Evolutionary conservation across 805 yeast species (phyloP).

Genomic region (Clavispora phyllophila): DNA sequence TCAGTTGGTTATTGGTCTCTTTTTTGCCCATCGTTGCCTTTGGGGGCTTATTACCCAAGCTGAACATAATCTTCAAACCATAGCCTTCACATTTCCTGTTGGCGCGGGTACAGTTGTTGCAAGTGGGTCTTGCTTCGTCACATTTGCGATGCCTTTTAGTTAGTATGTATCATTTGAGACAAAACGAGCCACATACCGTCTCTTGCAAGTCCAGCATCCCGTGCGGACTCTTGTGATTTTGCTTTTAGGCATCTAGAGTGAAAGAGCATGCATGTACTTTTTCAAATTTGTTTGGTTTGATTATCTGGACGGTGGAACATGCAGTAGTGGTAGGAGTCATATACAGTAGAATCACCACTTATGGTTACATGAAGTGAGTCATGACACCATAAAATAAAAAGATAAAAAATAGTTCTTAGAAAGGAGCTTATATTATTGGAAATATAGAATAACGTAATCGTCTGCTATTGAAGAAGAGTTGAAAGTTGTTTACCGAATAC

Average conservation of each 20-base stretch:
- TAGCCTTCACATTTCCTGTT: conserved; percentile 49
- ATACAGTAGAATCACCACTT: not conserved
- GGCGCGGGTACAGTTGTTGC: conserved; percentile 42
- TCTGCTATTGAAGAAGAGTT: too few relatives aligned
- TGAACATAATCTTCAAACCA: conserved; percentile 43
- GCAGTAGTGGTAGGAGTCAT: not conserved
- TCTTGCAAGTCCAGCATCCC: conserved; percentile 57
- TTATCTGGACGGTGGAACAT: not conserved
- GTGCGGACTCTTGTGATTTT: conserved; percentile 39
- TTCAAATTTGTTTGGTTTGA: not conserved
- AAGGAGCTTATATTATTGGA: too few relatives aligned
- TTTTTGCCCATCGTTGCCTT: not conserved
- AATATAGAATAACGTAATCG: too few relatives aligned
- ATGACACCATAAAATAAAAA: too few relatives aligned
- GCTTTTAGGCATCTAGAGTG: not conserved
- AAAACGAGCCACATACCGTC: conserved; percentile 27
- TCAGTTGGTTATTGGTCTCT: not conserved
- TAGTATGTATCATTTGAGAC: conserved; percentile 1
- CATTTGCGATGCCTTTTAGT: conserved; percentile 46
- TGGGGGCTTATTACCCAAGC: conserved; percentile 6
- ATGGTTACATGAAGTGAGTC: too few relatives aligned
- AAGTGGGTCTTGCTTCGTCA: conserved; percentile 50
- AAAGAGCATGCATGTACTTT: not conserved
- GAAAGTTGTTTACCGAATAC: too few relatives aligned
- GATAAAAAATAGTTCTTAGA: too few relatives aligned